These are phyloP conservation scores for Fonsecaea monophora DNA, from an alignment of 2,329 filamentous ascomycete species.

Conservation along the genomic window DNA sequence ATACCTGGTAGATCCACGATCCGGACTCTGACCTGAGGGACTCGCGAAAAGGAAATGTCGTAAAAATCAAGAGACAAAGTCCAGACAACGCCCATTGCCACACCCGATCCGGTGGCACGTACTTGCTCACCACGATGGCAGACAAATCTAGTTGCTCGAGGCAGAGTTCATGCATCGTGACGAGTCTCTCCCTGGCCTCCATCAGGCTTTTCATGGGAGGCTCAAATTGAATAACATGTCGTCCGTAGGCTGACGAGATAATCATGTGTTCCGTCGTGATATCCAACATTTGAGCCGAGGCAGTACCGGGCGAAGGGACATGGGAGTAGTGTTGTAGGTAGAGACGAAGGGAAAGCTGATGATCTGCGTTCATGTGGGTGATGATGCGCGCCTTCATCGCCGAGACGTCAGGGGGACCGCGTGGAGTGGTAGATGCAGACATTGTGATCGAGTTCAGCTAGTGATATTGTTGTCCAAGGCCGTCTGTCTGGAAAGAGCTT, in stretches of 20 bases:
- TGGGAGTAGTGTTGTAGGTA: conserved; percentile 77
- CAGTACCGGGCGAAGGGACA: conserved; percentile 55
- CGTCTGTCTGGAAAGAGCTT: not conserved
- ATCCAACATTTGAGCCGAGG: conserved; percentile 67
- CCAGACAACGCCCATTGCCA: conserved; percentile 28
- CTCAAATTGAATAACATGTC: conserved; percentile 65
- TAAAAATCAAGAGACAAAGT: conserved; percentile 57
- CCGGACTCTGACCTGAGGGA: conserved; percentile 61
- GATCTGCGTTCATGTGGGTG: conserved; percentile 86
- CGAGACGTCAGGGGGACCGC: conserved; percentile 25
- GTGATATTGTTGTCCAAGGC: not conserved
- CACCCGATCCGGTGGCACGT: conserved; percentile 50
- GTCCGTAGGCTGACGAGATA: conserved; percentile 60
- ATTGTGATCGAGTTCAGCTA: not conserved
- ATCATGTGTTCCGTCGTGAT: conserved; percentile 69
- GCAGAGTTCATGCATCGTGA: conserved; percentile 72
- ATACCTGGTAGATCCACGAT: conserved; percentile 53
- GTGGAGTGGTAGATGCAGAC: conserved; percentile 6
- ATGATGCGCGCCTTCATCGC: conserved; percentile 63
- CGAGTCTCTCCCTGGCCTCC: conserved; percentile 72
- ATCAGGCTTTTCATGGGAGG: conserved; percentile 73
- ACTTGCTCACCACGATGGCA: conserved; percentile 62
- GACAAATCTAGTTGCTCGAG: conserved; percentile 67
- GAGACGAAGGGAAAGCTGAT: conserved; percentile 73
- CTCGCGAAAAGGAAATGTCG: conserved; percentile 59